Evolutionary conservation across 78 protist genomes (phyloP).

Genomic region (Dictyostelium brefeldianum): DNA sequence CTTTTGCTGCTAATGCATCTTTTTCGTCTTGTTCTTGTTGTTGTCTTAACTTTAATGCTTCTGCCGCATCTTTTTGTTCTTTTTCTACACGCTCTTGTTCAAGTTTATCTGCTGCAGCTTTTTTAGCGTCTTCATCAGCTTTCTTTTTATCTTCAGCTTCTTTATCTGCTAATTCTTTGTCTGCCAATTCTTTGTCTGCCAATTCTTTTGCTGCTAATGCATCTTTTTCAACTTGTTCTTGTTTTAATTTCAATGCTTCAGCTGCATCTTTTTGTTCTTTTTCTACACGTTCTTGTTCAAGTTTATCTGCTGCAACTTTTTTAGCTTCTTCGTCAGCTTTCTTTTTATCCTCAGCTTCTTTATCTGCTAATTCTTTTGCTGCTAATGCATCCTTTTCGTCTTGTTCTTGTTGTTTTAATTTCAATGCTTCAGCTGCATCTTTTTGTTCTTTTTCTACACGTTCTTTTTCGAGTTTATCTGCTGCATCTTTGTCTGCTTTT

Average conservation of each 20-base stretch:
- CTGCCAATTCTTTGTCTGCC: background rate
- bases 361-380: conserved; percentile 19
- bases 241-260: background rate
- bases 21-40: background rate
- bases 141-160: background rate
- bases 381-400: background rate
- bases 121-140: background rate
- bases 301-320: background rate
- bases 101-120: background rate
- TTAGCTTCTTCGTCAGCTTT: conserved; percentile 16
- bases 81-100: background rate
- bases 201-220: conserved; percentile 31
- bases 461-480: background rate
- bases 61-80: background rate
- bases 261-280: conserved; percentile 11
- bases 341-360: background rate
- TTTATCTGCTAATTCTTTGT: background rate
- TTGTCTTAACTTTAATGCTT: background rate
- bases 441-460: background rate
- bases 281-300: background rate
- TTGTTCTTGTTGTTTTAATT: background rate
- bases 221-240: background rate
- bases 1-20: conserved; percentile 7
- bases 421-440: background rate
- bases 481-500: background rate